Base-by-base conservation (phyloP, 768 basidiomycete species). In the Lentinus brumalis region DNA sequence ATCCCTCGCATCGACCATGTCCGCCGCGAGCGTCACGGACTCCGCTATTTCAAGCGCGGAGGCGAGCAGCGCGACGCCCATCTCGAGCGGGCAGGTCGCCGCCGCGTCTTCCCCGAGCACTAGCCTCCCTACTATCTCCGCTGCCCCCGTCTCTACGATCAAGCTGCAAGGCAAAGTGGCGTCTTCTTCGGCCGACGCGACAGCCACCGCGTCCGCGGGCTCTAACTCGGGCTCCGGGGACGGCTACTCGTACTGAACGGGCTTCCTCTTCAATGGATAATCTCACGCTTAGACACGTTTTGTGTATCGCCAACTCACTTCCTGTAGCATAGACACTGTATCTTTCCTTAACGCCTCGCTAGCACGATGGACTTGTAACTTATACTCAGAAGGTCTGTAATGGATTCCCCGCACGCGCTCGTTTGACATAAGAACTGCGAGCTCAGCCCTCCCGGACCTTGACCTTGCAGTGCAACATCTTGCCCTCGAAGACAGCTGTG, bases 241-340 rank as follows among this genome's bases (percentile, higher is more conserved):
- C 26, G 57, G 57, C 7, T 63, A 59, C 51, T 59, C 50, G 7
- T 59, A 64, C 55, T 64, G 50, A 64, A 21, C 26, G 9, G 26
- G 32, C 29, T 30, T 31, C 42, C 42, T 44, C 18, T 44, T 6
- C 15, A 44, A 7, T 44, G 18, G 18, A 31, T 56, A 18, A 41
- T 47, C 26, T 32, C 31, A 16, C 45, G 15, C 15, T n/a, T 14
- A 10, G 21, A 12, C 6, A 31, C 16, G 12, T 8, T 50, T 16
- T n/a, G 35, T 59, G 58, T 59, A 54, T 50, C 49, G 47, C 18
- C 18, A 47, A 9, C 10, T 18, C 6, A 31, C 12, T 16, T 38
- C 12, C 14, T 60, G 59, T 60, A 60, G 59, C 59, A 60, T 60
- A 60, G 53, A 55, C 26, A 30, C 29, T 30, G 18, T 49, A 9